Percentiles rank a stretch among this genome's conserved stretches.
phyloP scores from a whole-genome alignment of 1,139 yeast genomes.

The Yamadazyma spencermartinsiae region DNA sequence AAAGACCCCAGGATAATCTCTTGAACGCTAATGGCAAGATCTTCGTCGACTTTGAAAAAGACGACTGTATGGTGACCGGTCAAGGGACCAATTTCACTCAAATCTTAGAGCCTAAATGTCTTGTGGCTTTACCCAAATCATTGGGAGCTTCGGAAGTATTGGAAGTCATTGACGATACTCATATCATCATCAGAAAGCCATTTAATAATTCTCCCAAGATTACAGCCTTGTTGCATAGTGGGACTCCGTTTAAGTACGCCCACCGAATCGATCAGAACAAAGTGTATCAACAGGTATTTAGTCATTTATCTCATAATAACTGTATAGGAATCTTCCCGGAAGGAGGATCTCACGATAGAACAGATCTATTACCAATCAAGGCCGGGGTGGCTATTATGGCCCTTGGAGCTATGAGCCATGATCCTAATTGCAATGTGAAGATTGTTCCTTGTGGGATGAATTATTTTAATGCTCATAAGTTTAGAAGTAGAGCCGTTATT shows the following conservation, averaged over 20 bases:
- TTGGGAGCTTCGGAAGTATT: constrained; percentile 76
- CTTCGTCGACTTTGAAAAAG: constrained; percentile 44
- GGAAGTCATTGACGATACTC: constrained; percentile 72
- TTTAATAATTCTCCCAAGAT: constrained; percentile 56
- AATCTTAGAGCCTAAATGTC: constrained; percentile 67
- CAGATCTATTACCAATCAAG: constrained; percentile 42
- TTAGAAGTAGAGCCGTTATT: constrained; percentile 47
- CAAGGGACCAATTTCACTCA: constrained; percentile 64
- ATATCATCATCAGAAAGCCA: constrained; percentile 67
- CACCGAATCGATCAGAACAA: constrained; percentile 80
- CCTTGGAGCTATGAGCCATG: constrained; percentile 35
- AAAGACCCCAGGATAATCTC: constrained; percentile 85
- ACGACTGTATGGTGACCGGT: constrained; percentile 58
- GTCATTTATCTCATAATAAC: constrained; percentile 74
- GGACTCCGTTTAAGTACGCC: constrained; percentile 71
- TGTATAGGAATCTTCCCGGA: constrained; percentile 97
- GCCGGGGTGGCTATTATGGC: constrained; percentile 55
- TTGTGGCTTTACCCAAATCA: constrained; percentile 76
- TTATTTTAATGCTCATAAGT: constrained; percentile 48
- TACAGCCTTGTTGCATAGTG: constrained; percentile 43
- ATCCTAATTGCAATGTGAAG: constrained; percentile 33
- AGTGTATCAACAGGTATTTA: constrained; percentile 80
- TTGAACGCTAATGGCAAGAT: constrained; percentile 61
- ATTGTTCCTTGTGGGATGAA: constrained; percentile 50
- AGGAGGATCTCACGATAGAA: constrained; percentile 56